Percentiles rank a stretch among this genome's conserved stretches.
Conservation (phyloP, 371 early-diverging fungal genomes). For the Mortierella sp. region DNA sequence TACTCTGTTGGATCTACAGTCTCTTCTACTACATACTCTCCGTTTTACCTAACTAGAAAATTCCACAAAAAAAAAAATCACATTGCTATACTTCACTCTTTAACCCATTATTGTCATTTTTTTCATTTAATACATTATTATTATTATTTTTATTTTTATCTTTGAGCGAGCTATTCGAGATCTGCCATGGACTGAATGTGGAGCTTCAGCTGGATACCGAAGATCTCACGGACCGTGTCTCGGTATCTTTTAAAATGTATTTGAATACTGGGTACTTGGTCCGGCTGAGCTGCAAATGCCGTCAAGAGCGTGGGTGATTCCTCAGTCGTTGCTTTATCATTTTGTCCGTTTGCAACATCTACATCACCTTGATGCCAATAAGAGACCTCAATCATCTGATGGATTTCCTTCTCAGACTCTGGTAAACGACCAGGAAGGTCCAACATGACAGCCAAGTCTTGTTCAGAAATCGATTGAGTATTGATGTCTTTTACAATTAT, state of each 20-base stretch:
- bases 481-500: background rate
- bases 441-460: slow-evolving; percentile 61
- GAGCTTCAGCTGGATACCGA: slow-evolving; percentile 29
- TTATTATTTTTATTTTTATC: background rate
- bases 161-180: background rate
- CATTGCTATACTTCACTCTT: background rate
- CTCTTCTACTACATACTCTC: background rate
- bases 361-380: slow-evolving; percentile 54
- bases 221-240: slow-evolving; percentile 12
- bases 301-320: slow-evolving; percentile 28
- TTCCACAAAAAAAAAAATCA: background rate
- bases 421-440: slow-evolving; percentile 76
- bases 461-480: slow-evolving; percentile 53
- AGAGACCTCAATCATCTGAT: slow-evolving; percentile 66
- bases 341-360: background rate
- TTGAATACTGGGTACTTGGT: slow-evolving; percentile 29
- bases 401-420: slow-evolving; percentile 54
- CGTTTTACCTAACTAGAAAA: background rate
- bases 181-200: slow-evolving; percentile 43
- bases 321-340: background rate
- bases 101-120: background rate
- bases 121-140: slow-evolving; percentile 4
- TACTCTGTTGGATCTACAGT: background rate
- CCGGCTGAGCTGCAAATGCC: slow-evolving; percentile 52
- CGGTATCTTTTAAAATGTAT: slow-evolving; percentile 33